Conservation (phyloP, 345 rosid genomes). For the Salix dunnii region DNA sequence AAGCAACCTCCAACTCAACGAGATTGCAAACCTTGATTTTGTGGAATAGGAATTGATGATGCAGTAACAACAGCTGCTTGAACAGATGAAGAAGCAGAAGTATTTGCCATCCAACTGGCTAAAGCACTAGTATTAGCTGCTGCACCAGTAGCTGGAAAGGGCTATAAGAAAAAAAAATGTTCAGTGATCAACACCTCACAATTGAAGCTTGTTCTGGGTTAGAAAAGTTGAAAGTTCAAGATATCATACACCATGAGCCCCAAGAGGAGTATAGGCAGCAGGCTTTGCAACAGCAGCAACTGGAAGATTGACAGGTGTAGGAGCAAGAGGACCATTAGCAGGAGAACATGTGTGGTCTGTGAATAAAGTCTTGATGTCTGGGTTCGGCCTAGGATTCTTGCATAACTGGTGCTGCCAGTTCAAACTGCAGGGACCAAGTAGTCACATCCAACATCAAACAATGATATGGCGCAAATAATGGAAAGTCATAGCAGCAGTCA, state of each 20-base stretch:
- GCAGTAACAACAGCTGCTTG: conserved; percentile 88
- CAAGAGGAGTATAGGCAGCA: conserved; percentile 49
- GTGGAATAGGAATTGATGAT: conserved; percentile 67
- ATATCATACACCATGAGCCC: conserved; percentile 53
- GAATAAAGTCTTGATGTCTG: conserved; percentile 80
- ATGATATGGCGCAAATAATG: neutral
- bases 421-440: conserved; percentile 46
- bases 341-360: conserved; percentile 68
- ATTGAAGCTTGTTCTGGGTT: neutral
- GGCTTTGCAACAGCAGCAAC: conserved; percentile 57
- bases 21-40: conserved; percentile 61
- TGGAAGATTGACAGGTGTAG: conserved; percentile 56
- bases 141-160: conserved; percentile 57
- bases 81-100: conserved; percentile 71
- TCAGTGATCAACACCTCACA: neutral
- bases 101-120: conserved; percentile 86
- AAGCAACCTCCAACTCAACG: neutral
- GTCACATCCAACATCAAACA: neutral
- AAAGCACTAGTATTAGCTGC: conserved; percentile 65
- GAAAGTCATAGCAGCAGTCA: neutral
- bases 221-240: neutral
- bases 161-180: conserved; percentile 29
- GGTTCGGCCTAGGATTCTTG: conserved; percentile 79
- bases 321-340: conserved; percentile 64
- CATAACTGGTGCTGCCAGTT: conserved; percentile 94